Evolutionary conservation across 345 rosid species (phyloP).

Genomic region (Diplotaxis tenuifolia): DNA sequence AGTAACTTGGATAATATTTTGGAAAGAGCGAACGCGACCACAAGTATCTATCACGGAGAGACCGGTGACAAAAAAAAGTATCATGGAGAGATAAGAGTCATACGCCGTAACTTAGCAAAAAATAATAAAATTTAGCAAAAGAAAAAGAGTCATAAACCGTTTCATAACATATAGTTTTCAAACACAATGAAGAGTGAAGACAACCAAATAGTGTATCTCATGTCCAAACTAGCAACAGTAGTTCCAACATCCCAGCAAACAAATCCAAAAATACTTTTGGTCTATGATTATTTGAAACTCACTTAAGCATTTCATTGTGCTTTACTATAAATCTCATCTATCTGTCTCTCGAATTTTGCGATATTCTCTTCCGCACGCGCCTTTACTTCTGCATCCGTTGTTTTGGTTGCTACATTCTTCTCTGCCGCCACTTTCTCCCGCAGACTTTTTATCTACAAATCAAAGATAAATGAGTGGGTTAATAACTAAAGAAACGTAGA

Average conservation of each 20-base stretch:
- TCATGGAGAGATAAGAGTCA: background rate
- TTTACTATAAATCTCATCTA: background rate
- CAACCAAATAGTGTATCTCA: background rate
- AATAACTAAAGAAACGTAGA: background rate
- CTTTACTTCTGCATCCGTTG: background rate
- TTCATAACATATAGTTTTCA: background rate
- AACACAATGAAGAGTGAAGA: background rate
- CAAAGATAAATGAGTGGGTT: background rate
- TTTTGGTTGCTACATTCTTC: background rate
- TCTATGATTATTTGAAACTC: background rate
- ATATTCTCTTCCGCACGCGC: background rate
- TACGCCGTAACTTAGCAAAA: too few relatives aligned
- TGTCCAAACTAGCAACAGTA: background rate
- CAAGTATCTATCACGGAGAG: too few relatives aligned
- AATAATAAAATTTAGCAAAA: too few relatives aligned
- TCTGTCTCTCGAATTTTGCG: background rate
- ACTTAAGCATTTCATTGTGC: background rate
- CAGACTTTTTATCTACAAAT: background rate
- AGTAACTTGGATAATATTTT: too few relatives aligned
- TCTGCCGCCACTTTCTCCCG: background rate
- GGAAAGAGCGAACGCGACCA: background rate
- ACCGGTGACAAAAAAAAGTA: too few relatives aligned
- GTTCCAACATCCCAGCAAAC: background rate
- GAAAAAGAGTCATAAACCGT: background rate
- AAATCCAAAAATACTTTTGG: background rate